Base-by-base conservation (phyloP, 2,329 filamentous ascomycete genomes). In the Chalaropsis thielavioides region DNA sequence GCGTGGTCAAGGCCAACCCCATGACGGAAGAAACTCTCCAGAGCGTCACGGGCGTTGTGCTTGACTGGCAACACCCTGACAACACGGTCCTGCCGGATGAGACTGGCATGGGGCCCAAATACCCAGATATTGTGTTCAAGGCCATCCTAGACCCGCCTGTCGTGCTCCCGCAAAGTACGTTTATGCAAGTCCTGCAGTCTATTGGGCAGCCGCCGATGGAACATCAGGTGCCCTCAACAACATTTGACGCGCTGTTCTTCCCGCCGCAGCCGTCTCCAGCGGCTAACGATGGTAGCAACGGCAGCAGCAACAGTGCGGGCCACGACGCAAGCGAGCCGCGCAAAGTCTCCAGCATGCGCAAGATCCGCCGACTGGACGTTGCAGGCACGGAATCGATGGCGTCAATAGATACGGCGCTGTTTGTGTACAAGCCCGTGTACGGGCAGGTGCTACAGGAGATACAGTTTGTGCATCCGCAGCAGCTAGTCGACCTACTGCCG, bases 401-500 rank as follows among this genome's bases (percentile, higher is more conserved):
- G 44, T 49, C 27, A 38, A 31, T 56, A 40, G 66, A 67, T 1
- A 88, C 87, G 71, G 83, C 80, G 0, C 77, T 94, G 1, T 84
- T 83, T 68, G 82, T 90, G 19, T 83, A 88, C 64, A 90, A 89
- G 72, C 82, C 84, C 1, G 88, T 90, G 8, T 90, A 87, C 69
- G 87, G 85, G 0, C 81, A 85, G 65, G 78, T 79, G 2, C 73
- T 95, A 8, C 81, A 81, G 0, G 83, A 86, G 64, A 77, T 94
- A 40, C 84, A 88, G 0, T 92, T 95, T 71, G 83, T 84, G 1
- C 90, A 95, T 70, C 90, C 90, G 0, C 82, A 84, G 61, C 89
- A 95, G 71, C 76, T 95, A 3, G 76, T 92, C 6, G 80, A 83
- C 63, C 83, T 92, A 71, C 78, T 95, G n/a, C 88, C 89, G 0